These are phyloP conservation scores for Gracilaria domingensis DNA, from an alignment of 23 red algal species.

Conservation along the genomic window DNA sequence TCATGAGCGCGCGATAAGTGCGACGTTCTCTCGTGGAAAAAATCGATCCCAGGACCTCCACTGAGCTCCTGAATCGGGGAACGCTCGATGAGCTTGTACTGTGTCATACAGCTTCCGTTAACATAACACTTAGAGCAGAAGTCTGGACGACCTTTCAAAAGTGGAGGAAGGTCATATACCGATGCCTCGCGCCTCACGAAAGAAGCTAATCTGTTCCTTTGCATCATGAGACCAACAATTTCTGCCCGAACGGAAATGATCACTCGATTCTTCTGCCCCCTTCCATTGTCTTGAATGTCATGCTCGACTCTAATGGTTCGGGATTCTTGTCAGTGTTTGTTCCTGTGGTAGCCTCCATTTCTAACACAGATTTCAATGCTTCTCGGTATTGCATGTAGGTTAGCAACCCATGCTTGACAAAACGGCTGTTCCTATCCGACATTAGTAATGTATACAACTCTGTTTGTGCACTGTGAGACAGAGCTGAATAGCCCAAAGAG, in stretches of 20 bases:
- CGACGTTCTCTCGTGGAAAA: conserved; percentile 43
- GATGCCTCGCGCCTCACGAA: conserved; percentile 4
- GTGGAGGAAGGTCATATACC: neutral
- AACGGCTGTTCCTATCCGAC: conserved; percentile 72
- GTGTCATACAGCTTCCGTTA: conserved; percentile 45
- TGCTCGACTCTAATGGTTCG: neutral
- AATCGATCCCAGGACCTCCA: conserved; percentile 30
- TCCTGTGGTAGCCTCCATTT: neutral
- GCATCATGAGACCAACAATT: conserved; percentile 55
- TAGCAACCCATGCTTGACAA: conserved; percentile 42
- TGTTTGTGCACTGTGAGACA: conserved; percentile 78
- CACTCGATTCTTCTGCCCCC: conserved; percentile 33
- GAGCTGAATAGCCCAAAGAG: conserved; percentile 29
- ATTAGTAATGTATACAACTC: conserved; percentile 76
- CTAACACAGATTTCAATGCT: conserved; percentile 14
- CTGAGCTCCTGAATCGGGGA: neutral
- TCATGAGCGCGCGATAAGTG: conserved; percentile 30
- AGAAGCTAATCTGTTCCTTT: conserved; percentile 51
- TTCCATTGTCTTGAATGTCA: conserved; percentile 9
- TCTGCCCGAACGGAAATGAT: conserved; percentile 12
- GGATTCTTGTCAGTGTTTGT: neutral
- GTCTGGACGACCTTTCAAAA: conserved; percentile 25
- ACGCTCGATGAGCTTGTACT: conserved; percentile 43
- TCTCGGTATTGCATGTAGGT: conserved; percentile 68
- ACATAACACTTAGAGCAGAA: conserved; percentile 52